Evolutionary conservation across 139 green algal species (phyloP).

Genomic region (Gonium pectorale): DNA sequence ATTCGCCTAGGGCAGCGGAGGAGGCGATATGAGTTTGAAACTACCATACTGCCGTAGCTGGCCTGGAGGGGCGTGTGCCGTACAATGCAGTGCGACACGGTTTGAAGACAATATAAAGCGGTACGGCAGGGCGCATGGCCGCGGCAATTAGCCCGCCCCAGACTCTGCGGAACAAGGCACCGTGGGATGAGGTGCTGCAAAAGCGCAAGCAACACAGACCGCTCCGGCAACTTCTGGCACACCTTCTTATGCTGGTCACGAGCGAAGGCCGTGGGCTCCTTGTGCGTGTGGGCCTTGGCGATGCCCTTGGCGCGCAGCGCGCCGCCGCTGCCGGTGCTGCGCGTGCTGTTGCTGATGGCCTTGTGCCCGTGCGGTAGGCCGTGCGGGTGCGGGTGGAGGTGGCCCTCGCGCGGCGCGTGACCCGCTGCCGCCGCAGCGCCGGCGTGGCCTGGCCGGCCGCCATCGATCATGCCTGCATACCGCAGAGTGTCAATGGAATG

Average conservation of each 20-base stretch:
- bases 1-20: not conserved
- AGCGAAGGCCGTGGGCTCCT: not conserved
- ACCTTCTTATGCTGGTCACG: conserved; percentile 37
- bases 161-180: no score
- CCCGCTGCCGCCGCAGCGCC: not conserved
- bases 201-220: no score
- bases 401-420: not conserved
- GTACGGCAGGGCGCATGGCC: no score
- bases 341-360: conserved; percentile 28
- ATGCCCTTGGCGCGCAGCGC: conserved; percentile 13
- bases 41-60: no score
- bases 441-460: not conserved
- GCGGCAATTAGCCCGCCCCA: no score
- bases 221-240: no score
- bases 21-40: no score
- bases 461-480: conserved; percentile 11
- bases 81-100: no score
- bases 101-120: no score
- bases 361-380: conserved; percentile 19
- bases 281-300: conserved; percentile 5
- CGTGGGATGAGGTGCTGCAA: no score
- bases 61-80: no score
- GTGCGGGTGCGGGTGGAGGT: not conserved
- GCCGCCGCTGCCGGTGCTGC: conserved; percentile 22
- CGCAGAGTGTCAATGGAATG: no score